Evolutionary conservation across 2,329 filamentous ascomycete species (phyloP), one percentile per base, ranked within the genome.

Genomic region (Uncinocarpus reesii): DNA sequence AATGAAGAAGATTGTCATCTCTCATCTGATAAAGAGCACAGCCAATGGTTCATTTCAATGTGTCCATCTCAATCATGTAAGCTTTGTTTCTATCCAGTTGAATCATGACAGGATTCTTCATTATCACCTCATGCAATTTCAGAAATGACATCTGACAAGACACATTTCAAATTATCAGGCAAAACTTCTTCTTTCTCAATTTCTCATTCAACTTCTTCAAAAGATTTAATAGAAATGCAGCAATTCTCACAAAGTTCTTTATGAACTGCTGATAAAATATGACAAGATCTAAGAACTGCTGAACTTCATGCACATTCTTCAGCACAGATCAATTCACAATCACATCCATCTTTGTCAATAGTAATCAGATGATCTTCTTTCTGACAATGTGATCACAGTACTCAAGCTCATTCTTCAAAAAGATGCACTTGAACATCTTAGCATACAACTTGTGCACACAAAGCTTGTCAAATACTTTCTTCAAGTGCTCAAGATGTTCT

Each of bases 291-390:
- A 47, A 23, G 20, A 40, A 47, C 20, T 47, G 32, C 21, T 34
- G 32, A 11, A 47, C 21, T n/a, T 47, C 31, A 20, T 40, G 24
- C 18, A 47, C 21, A n/a, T 20, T 47, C 20, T 42, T 47, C 10
- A 21, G 32, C 13, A 10, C 13, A 21, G 43, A 20, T 34, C 43
- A 47, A 4, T 18, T 23, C 8, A 6, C n/a, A 18, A 47, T n/a
- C 1, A 47, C 21, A 40, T 47, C 42, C 1, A 47, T 7, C 24
- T 47, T 47, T 8, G 16, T n/a, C 6, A 15, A 15, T n/a, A 35
- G 7, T 6, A 11, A 11, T 29, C 11, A 11, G 1, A 29, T 29
- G 7, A 29, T 11, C 11, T 11, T 29, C 11, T 29, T 29, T 11
- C 26, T 11, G 7, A 29, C 26, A 29, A 29, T 29, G 26, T 29